Evolutionary conservation across 257 asterid species (phyloP).

Genomic region (Gardenia jasminoides): DNA sequence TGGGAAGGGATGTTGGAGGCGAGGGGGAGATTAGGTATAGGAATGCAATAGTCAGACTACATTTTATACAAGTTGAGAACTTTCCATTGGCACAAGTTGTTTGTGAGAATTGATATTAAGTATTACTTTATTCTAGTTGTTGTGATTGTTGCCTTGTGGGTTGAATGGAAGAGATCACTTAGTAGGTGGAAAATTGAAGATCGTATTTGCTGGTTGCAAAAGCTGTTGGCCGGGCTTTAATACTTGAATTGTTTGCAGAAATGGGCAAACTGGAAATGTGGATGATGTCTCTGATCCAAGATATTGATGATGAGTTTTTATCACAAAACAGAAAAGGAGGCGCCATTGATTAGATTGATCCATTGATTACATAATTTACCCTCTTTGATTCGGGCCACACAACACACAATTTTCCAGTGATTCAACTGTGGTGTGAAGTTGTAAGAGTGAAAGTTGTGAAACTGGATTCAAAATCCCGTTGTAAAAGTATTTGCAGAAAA

Average conservation of each 20-base stretch:
- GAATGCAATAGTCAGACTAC: constrained; percentile 3
- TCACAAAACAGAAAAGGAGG: neutral
- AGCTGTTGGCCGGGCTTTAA: constrained; percentile 13
- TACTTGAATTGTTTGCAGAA: neutral
- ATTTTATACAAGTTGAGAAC: constrained; percentile 1
- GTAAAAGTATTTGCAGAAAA: too few species aligned
- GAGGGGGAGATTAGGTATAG: neutral
- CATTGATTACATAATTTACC: neutral
- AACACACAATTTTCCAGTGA: too few species aligned
- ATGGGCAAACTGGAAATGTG: neutral
- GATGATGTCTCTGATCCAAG: neutral
- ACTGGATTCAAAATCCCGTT: too few species aligned
- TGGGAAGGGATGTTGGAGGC: neutral
- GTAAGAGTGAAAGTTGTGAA: too few species aligned
- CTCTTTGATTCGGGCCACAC: neutral
- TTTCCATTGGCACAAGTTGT: neutral
- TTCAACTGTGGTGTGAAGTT: too few species aligned
- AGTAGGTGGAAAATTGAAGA: constrained; percentile 25
- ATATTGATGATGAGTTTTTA: neutral
- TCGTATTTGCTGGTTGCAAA: constrained; percentile 22
- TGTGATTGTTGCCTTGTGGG: neutral
- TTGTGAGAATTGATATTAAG: neutral
- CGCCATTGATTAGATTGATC: neutral
- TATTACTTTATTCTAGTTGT: neutral
- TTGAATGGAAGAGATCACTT: constrained; percentile 5